phyloP scores from a whole-genome alignment of 352 stramenopile species.

The Saprolegnia parasitica region DNA sequence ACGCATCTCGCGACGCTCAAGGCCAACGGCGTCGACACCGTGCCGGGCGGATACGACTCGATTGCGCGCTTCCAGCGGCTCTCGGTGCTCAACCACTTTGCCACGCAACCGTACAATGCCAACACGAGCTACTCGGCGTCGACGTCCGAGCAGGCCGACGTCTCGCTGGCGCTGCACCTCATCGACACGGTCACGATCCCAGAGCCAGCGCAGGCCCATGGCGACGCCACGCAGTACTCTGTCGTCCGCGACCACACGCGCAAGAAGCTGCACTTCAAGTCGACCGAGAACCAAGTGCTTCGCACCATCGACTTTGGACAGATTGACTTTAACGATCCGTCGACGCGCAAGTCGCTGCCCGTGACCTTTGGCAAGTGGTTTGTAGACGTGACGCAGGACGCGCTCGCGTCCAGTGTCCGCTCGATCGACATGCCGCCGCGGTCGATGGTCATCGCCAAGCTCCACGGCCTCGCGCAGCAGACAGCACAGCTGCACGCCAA shows the following conservation, averaged over 20 bases:
- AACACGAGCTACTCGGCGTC: constrained; percentile 39
- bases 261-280: constrained; percentile 61
- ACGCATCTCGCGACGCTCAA: neutral
- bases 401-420: constrained; percentile 34
- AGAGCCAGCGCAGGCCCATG: constrained; percentile 32
- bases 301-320: constrained; percentile 51
- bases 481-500: neutral
- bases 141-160: constrained; percentile 43
- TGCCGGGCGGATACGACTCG: constrained; percentile 12
- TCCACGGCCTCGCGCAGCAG: constrained; percentile 3
- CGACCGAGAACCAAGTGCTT: constrained; percentile 60
- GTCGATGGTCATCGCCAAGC: constrained; percentile 31
- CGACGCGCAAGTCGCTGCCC: constrained; percentile 46
- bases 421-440: constrained; percentile 49
- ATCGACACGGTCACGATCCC: constrained; percentile 51
- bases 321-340: constrained; percentile 44
- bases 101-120: neutral
- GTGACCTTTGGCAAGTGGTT: constrained; percentile 69
- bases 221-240: constrained; percentile 58
- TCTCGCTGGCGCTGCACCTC: constrained; percentile 57
- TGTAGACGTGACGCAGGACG: constrained; percentile 46
- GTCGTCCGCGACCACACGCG: constrained; percentile 58
- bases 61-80: constrained; percentile 4
- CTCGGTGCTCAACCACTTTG: neutral
- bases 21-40: neutral